Percentiles rank a stretch among this genome's conserved stretches.
Conservation (phyloP, 2,329 filamentous ascomycete species). For the Didymella lethalis region DNA sequence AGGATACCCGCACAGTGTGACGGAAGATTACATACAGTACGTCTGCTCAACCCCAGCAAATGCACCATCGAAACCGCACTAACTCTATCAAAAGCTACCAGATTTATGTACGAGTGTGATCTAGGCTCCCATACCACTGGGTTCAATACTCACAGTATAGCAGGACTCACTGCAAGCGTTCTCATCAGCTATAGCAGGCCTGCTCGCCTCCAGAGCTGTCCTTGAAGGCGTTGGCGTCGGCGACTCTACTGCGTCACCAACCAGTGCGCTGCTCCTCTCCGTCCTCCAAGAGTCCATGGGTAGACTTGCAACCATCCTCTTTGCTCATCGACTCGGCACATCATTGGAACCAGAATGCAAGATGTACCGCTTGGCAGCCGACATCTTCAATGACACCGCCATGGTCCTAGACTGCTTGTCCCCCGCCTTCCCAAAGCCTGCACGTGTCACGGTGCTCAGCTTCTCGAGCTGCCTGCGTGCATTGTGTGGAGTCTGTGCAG, state of each 20-base stretch:
- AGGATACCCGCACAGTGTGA: slow-evolving; percentile 88
- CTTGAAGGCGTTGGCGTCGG: slow-evolving; percentile 77
- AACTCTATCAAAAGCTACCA: slow-evolving; percentile 63
- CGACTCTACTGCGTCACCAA: slow-evolving; percentile 79
- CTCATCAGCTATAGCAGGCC: slow-evolving; percentile 79
- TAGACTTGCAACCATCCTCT: slow-evolving; percentile 82
- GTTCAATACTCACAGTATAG: not conserved
- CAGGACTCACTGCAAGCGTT: slow-evolving; percentile 84
- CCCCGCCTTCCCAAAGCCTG: slow-evolving; percentile 70
- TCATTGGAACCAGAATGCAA: slow-evolving; percentile 91
- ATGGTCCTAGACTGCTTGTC: slow-evolving; percentile 87
- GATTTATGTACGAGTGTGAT: slow-evolving; percentile 63
- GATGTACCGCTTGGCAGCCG: slow-evolving; percentile 83
- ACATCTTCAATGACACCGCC: slow-evolving; percentile 86
- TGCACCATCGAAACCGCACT: not conserved
- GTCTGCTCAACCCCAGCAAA: not conserved
- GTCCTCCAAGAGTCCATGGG: slow-evolving; percentile 84
- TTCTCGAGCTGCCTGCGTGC: slow-evolving; percentile 68
- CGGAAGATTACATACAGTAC: slow-evolving; percentile 79
- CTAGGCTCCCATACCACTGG: too few species aligned
- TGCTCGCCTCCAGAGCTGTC: slow-evolving; percentile 79
- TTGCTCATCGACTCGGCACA: slow-evolving; percentile 82
- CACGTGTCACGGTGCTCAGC: slow-evolving; percentile 66
- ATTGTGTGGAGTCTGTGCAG: slow-evolving; percentile 88
- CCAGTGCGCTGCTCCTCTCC: slow-evolving; percentile 80